Conservation (phyloP, 331 rosid species). For the Malus hybrid region DNA sequence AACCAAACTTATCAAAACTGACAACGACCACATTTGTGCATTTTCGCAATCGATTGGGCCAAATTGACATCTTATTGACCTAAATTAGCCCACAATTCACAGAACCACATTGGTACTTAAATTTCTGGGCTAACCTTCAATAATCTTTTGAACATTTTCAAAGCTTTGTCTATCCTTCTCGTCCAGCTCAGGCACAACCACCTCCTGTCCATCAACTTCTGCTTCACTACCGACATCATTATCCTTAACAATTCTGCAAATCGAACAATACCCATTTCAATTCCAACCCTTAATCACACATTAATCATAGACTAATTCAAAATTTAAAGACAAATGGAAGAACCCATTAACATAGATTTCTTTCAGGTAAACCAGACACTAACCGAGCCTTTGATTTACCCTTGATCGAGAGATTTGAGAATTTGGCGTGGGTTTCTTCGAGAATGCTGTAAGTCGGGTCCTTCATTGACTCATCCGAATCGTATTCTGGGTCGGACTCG, state of each 20-base stretch:
- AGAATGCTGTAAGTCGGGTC: conserved; percentile 34
- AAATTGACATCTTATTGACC: background rate
- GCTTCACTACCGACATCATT: conserved; percentile 5
- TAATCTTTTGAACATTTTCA: conserved; percentile 31
- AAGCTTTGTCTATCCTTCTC: conserved; percentile 25
- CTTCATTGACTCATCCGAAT: conserved; percentile 33
- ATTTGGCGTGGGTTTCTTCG: conserved; percentile 36
- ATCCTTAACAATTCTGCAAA: conserved; percentile 30
- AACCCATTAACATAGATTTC: background rate
- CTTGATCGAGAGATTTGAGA: conserved; percentile 41
- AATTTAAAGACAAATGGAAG: background rate
- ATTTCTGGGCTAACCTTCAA: conserved; percentile 36
- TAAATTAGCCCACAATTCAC: background rate
- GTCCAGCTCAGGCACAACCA: conserved; percentile 21
- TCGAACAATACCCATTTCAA: conserved; percentile 6
- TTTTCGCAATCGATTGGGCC: background rate
- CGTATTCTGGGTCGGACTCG: conserved; percentile 25
- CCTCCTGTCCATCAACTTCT: conserved; percentile 18
- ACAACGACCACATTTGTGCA: background rate
- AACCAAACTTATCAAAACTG: background rate
- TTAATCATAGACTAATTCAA: background rate
- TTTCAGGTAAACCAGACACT: conserved; percentile 1
- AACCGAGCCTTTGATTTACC: conserved; percentile 32
- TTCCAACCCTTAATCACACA: background rate
- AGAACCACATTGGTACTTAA: background rate